Conservation (phyloP, 2,329 filamentous ascomycete species). For the Canariomyces notabilis region DNA sequence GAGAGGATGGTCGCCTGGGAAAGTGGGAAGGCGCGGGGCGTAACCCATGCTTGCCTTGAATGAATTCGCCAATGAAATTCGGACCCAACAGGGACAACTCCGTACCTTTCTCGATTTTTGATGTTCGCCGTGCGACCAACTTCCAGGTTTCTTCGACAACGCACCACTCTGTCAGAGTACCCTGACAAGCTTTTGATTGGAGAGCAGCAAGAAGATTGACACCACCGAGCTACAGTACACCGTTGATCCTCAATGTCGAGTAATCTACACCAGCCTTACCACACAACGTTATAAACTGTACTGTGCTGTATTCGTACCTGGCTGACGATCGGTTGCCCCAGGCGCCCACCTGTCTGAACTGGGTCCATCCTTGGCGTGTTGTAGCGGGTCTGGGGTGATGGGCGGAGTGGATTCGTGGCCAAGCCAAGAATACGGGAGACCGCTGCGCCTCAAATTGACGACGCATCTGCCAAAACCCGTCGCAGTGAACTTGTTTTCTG, state of each 20-base stretch:
- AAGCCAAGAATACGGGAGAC: conserved; percentile 2
- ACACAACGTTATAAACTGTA: too few relatives aligned
- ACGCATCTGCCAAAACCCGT: background rate
- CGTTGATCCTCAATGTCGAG: too few relatives aligned
- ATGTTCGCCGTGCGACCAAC: conserved; percentile 12
- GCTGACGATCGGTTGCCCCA: conserved; percentile 1
- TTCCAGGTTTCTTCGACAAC: background rate
- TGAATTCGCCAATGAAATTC: too few relatives aligned
- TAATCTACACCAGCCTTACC: too few relatives aligned
- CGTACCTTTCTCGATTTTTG: conserved; percentile 12
- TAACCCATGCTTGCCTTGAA: conserved; percentile 1
- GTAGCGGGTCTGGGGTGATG: background rate
- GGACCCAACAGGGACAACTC: too few relatives aligned
- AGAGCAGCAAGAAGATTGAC: too few relatives aligned
- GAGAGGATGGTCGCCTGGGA: conserved; percentile 18
- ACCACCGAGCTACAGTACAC: too few relatives aligned
- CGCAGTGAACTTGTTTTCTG: too few relatives aligned
- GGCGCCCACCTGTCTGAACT: background rate
- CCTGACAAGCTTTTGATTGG: conserved; percentile 4
- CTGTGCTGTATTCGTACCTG: too few relatives aligned
- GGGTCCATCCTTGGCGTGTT: background rate
- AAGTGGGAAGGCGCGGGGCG: conserved; percentile 13
- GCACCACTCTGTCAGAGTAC: conserved; percentile 12
- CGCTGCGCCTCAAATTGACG: conserved; percentile 12
- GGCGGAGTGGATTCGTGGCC: background rate